Conservation (phyloP, 148 eudicot genomes). For the Vaccinium macrocarpon region DNA sequence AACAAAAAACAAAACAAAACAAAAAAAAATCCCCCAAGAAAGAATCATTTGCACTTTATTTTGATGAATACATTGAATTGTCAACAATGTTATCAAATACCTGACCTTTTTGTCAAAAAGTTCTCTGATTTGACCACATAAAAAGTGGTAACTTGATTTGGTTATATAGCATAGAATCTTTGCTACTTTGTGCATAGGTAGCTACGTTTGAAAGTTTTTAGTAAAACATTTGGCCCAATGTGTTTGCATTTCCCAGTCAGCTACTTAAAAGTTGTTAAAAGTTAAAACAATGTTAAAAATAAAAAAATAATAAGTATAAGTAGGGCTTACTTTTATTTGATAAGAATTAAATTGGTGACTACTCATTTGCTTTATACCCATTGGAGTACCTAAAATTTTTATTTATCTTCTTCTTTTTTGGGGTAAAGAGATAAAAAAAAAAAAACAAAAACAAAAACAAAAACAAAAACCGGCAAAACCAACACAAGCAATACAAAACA, state of each 20-base stretch:
- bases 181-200: neutral
- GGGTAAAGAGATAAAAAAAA: too few species aligned
- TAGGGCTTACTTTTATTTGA: neutral
- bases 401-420: too few species aligned
- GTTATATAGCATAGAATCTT: neutral
- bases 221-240: neutral
- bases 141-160: slow-evolving; percentile 13
- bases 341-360: neutral
- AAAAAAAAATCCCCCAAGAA: neutral
- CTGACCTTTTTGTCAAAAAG: slow-evolving; percentile 9
- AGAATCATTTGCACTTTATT: neutral
- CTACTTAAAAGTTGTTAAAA: neutral
- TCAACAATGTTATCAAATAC: neutral
- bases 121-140: neutral
- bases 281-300: neutral
- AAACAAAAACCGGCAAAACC: too few species aligned
- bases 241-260: neutral
- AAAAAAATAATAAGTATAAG: neutral
- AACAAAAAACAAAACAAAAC: too few species aligned
- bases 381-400: too few species aligned
- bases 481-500: too few species aligned
- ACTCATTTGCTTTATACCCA: neutral
- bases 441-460: too few species aligned
- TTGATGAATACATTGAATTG: neutral
- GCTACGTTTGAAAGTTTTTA: neutral